phyloP scores from a whole-genome alignment of 768 basidiomycete species.

The Tylopilus plumbeoviolaceoides region DNA sequence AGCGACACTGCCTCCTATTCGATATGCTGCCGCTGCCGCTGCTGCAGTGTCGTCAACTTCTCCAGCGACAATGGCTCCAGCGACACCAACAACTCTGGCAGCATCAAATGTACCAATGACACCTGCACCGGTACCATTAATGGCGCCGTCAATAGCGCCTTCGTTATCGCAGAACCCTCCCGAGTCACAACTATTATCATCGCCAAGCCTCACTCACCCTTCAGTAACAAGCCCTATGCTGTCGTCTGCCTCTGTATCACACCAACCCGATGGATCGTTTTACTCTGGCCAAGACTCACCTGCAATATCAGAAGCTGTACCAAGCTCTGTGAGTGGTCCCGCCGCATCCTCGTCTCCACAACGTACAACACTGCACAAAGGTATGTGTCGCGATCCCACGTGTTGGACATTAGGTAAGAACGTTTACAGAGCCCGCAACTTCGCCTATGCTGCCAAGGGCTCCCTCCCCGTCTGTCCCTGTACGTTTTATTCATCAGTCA shows the following conservation, averaged over 20 bases:
- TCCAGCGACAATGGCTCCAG: constrained; percentile 19
- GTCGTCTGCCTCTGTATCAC: constrained; percentile 63
- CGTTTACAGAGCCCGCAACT: constrained; percentile 38
- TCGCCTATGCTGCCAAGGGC: constrained; percentile 42
- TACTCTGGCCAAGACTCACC: constrained; percentile 73
- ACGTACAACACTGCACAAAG: constrained; percentile 44
- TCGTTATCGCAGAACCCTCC: constrained; percentile 31
- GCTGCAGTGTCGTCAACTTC: constrained; percentile 27
- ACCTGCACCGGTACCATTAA: constrained; percentile 38
- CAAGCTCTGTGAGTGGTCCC: constrained; percentile 42
- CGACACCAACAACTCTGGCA: constrained; percentile 35
- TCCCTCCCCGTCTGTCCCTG: constrained; percentile 40
- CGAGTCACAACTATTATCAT: constrained; percentile 48
- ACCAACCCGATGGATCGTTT: constrained; percentile 63
- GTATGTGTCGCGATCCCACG: constrained; percentile 32
- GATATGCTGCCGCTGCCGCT: constrained; percentile 91
- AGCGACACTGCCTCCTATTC: constrained; percentile 68
- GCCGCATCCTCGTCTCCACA: constrained; percentile 62
- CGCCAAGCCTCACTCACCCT: constrained; percentile 82
- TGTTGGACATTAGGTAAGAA: constrained; percentile 20
- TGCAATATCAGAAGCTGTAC: constrained; percentile 62
- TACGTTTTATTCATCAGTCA: constrained; percentile 28
- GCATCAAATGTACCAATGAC: constrained; percentile 30
- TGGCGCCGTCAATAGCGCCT: constrained; percentile 36
- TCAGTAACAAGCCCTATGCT: constrained; percentile 80